A percentile compares a stretch with the other conserved stretches of the same genome.
Conservation (phyloP, 2,329 filamentous ascomycete species). For the Colletotrichum somersetense region DNA sequence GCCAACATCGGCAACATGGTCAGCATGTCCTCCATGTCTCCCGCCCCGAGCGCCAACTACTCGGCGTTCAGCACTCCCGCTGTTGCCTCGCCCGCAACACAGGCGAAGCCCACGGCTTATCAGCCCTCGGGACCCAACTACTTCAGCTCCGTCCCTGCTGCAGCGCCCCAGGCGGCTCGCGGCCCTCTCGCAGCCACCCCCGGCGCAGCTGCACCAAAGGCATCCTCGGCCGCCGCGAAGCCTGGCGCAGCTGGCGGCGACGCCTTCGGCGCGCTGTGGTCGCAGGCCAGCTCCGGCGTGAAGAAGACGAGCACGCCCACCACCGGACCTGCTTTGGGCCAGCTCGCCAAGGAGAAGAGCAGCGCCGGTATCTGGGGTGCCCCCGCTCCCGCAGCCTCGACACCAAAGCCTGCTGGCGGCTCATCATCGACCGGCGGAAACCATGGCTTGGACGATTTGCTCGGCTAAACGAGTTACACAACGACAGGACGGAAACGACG, state of each 20-base stretch:
- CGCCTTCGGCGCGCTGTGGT: slow-evolving; percentile 91
- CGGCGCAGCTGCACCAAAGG: slow-evolving; percentile 60
- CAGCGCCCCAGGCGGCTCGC: slow-evolving; percentile 45
- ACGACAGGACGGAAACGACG: slow-evolving; percentile 13
- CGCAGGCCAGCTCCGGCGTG: slow-evolving; percentile 77
- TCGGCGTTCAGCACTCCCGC: slow-evolving; percentile 70
- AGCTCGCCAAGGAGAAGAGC: slow-evolving; percentile 98
- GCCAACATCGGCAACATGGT: slow-evolving; percentile 85
- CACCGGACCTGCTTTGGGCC: slow-evolving; percentile 84
- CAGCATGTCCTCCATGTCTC: slow-evolving; percentile 84
- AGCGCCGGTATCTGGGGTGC: slow-evolving; percentile 94
- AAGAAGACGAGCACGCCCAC: slow-evolving; percentile 77
- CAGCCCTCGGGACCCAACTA: slow-evolving; percentile 91
- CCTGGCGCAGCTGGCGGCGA: slow-evolving; percentile 76
- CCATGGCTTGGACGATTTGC: slow-evolving; percentile 62
- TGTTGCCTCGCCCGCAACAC: slow-evolving; percentile 55
- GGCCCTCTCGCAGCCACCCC: slow-evolving; percentile 45
- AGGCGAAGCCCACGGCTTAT: slow-evolving; percentile 72
- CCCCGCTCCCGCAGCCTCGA: slow-evolving; percentile 59
- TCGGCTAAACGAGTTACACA: slow-evolving; percentile 53
- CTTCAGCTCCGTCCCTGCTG: slow-evolving; percentile 82
- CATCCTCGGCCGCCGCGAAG: slow-evolving; percentile 63
- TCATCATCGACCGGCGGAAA: slow-evolving; percentile 35
- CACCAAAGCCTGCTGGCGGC: slow-evolving; percentile 47
- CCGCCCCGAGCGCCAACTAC: slow-evolving; percentile 73